phyloP scores from a whole-genome alignment of 352 stramenopile genomes.

The Phytophthora nicotianae region DNA sequence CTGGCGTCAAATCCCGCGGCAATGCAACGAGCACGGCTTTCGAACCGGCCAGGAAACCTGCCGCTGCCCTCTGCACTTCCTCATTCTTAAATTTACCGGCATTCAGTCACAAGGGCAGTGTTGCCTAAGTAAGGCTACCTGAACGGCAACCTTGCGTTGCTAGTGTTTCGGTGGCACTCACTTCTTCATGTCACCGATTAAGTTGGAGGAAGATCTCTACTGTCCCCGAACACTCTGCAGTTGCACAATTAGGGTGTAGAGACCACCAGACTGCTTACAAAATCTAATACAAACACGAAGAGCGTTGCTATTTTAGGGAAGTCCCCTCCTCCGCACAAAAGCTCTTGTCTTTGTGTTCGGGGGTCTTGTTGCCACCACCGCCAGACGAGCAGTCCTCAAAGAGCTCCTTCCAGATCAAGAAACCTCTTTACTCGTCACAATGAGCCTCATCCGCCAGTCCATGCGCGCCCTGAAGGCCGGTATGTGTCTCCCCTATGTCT shows the following conservation, averaged over 20 bases:
- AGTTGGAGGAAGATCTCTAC: neutral
- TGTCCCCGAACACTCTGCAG: conserved; percentile 9
- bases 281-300: neutral
- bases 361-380: conserved; percentile 25
- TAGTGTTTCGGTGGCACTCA: conserved; percentile 17
- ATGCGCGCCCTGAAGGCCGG: conserved; percentile 80
- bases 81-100: conserved; percentile 33
- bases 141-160: too few relatives aligned
- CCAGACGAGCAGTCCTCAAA: conserved; percentile 42
- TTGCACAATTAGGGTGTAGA: conserved; percentile 23
- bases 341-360: conserved; percentile 34
- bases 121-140: too few relatives aligned
- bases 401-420: conserved; percentile 37
- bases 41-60: neutral
- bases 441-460: conserved; percentile 86
- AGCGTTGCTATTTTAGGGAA: conserved; percentile 22
- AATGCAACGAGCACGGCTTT: conserved; percentile 12
- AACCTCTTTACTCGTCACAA: conserved; percentile 32
- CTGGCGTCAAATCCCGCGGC: conserved; percentile 25
- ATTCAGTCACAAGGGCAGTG: neutral
- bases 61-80: neutral
- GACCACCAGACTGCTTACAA: conserved; percentile 28
- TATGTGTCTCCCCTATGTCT: conserved; percentile 39
- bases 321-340: conserved; percentile 32
- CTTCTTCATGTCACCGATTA: conserved; percentile 4